Conservation (phyloP, 2,329 filamentous ascomycete genomes). For the Trichocomaceae sp. region DNA sequence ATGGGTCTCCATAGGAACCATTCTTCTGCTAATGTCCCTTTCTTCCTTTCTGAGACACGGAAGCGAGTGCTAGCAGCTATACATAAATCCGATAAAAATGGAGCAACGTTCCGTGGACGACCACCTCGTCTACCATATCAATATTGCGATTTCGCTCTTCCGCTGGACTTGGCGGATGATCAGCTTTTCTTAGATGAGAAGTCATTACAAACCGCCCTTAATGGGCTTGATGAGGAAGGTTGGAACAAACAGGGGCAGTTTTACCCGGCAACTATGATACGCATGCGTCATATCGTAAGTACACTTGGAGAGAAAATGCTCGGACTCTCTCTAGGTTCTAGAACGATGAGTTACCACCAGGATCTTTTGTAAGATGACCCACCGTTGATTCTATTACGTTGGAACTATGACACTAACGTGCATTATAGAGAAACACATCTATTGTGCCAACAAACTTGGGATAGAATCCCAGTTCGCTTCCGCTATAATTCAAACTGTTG, state of each 20-base stretch:
- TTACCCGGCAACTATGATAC: slow-evolving; percentile 18
- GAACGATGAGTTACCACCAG: slow-evolving; percentile 1
- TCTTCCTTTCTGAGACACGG: slow-evolving; percentile 23
- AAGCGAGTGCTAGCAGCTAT: slow-evolving; percentile 21
- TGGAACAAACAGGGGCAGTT: slow-evolving; percentile 17
- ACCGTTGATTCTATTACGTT: background rate
- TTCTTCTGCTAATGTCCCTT: slow-evolving; percentile 15
- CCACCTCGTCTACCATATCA: slow-evolving; percentile 22
- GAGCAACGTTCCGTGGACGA: slow-evolving; percentile 23
- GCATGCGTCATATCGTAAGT: slow-evolving; percentile 18
- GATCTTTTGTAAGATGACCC: slow-evolving; percentile 6
- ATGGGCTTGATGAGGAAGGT: slow-evolving; percentile 16
- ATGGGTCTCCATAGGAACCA: slow-evolving; percentile 8
- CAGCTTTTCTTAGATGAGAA: slow-evolving; percentile 17
- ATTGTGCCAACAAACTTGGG: slow-evolving; percentile 17
- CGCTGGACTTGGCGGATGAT: slow-evolving; percentile 24
- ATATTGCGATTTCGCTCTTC: slow-evolving; percentile 22
- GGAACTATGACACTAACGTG: background rate
- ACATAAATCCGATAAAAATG: slow-evolving; percentile 23
- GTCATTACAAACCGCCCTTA: slow-evolving; percentile 8
- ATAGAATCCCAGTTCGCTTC: slow-evolving; percentile 17
- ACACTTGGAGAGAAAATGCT: slow-evolving; percentile 19
- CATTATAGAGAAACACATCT: slow-evolving; percentile 12
- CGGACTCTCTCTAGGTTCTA: slow-evolving; percentile 16
- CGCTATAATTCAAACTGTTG: slow-evolving; percentile 17